Conservation (phyloP, 768 basidiomycete genomes). For the Suillus subluteus region DNA sequence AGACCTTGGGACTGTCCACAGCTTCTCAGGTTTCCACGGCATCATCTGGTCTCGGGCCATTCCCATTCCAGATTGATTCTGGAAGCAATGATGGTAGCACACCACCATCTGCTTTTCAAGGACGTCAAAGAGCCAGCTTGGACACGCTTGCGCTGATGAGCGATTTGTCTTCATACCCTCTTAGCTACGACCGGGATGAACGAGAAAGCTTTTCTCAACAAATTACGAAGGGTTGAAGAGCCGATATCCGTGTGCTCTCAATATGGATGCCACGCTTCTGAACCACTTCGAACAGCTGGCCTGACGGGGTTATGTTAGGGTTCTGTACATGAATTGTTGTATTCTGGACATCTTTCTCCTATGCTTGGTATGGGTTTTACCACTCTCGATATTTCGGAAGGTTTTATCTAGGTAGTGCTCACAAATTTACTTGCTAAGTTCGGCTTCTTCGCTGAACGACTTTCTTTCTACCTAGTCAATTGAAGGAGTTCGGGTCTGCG, state of each 20-base stretch:
- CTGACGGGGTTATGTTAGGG: constrained; percentile 22
- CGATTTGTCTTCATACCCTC: constrained; percentile 82
- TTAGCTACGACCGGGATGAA: constrained; percentile 62
- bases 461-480: constrained; percentile 10
- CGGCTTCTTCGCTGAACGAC: constrained; percentile 11
- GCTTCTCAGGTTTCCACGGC: constrained; percentile 78
- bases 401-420: constrained; percentile 7
- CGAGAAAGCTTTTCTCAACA: constrained; percentile 26
- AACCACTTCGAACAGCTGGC: constrained; percentile 31
- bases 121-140: constrained; percentile 75
- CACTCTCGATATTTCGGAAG: constrained; percentile 9
- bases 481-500: constrained; percentile 15
- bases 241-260: background rate
- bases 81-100: constrained; percentile 43
- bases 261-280: constrained; percentile 12
- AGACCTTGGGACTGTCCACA: constrained; percentile 70
- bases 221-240: constrained; percentile 29
- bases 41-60: constrained; percentile 80
- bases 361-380: constrained; percentile 21
- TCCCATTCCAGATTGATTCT: constrained; percentile 85
- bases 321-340: constrained; percentile 32
- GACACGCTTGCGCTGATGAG: constrained; percentile 84
- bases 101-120: constrained; percentile 40
- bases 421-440: constrained; percentile 12
- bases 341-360: constrained; percentile 20